Evolutionary conservation across 139 green algal genomes (phyloP).

Genomic region (Raphidocelis subcapitata): DNA sequence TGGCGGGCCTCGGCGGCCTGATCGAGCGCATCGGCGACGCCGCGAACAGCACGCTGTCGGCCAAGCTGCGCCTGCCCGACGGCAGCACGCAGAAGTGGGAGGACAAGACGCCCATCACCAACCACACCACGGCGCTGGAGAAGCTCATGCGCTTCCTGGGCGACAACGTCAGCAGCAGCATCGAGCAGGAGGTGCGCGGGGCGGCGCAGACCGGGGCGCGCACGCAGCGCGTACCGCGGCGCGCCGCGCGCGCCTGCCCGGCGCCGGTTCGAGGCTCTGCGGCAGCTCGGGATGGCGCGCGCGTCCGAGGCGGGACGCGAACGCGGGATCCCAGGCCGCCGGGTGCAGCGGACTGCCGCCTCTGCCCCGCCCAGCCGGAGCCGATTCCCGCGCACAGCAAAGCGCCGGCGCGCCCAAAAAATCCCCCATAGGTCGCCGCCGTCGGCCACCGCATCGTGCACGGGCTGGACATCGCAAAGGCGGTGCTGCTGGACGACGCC

Average conservation of each 20-base stretch:
- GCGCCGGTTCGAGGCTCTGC: too few relatives aligned
- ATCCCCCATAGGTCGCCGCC: conserved; percentile 55
- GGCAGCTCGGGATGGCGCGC: too few relatives aligned
- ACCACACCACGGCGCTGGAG: conserved; percentile 59
- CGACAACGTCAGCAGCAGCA: conserved; percentile 31
- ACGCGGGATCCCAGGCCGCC: too few relatives aligned
- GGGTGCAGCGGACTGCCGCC: too few relatives aligned
- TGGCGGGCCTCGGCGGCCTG: conserved; percentile 49
- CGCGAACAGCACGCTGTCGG: conserved; percentile 34
- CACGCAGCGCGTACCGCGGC: too few relatives aligned
- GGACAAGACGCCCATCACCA: conserved; percentile 19
- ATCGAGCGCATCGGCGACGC: conserved; percentile 75
- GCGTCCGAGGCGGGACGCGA: too few relatives aligned
- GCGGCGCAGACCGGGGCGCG: too few relatives aligned
- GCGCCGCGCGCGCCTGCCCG: too few relatives aligned
- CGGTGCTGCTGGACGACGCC: conserved; percentile 54
- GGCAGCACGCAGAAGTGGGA: conserved; percentile 8
- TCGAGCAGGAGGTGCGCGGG: conserved; percentile 40
- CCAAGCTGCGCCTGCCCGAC: conserved; percentile 5
- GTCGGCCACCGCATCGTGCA: conserved; percentile 75
- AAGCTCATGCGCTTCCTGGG: conserved; percentile 51
- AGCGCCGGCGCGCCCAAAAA: too few relatives aligned
- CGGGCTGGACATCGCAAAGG: conserved; percentile 62
- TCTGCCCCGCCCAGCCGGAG: too few relatives aligned
- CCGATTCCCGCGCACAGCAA: too few relatives aligned